Conservation (phyloP, 2,329 filamentous ascomycete species). For the Dactylellina haptotyla region DNA sequence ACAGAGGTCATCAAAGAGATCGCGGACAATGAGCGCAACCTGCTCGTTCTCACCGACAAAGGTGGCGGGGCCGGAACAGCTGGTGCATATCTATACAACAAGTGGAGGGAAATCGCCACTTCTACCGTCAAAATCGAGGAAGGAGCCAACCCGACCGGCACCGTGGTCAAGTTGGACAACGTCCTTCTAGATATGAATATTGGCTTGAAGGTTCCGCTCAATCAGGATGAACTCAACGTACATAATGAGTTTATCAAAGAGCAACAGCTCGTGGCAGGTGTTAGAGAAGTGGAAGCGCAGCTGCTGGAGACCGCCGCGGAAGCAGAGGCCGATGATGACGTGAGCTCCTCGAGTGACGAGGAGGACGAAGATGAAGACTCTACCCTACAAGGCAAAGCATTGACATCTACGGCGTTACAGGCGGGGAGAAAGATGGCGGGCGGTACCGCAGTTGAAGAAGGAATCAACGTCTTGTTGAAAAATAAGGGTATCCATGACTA, state of each 20-base stretch:
- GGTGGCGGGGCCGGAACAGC: constrained; percentile 67
- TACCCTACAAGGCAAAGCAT: constrained; percentile 87
- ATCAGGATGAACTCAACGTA: constrained; percentile 77
- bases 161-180: constrained; percentile 61
- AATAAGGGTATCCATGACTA: constrained; percentile 93
- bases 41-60: constrained; percentile 89
- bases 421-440: constrained; percentile 61
- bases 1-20: constrained; percentile 79
- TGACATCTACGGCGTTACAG: constrained; percentile 82
- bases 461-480: constrained; percentile 88
- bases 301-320: constrained; percentile 67
- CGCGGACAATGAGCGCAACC: constrained; percentile 79
- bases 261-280: constrained; percentile 82
- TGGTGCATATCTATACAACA: constrained; percentile 80
- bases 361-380: constrained; percentile 74
- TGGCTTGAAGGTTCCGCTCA: constrained; percentile 72
- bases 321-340: constrained; percentile 80
- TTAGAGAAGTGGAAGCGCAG: constrained; percentile 73
- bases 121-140: constrained; percentile 30
- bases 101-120: constrained; percentile 73
- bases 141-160: constrained; percentile 27
- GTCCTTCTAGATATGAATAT: constrained; percentile 71
- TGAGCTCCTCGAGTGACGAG: constrained; percentile 82
- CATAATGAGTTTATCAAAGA: constrained; percentile 95
- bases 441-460: constrained; percentile 75